Evolutionary conservation across 306 rosid species (phyloP).

Genomic region (Glycyrrhiza uralensis): DNA sequence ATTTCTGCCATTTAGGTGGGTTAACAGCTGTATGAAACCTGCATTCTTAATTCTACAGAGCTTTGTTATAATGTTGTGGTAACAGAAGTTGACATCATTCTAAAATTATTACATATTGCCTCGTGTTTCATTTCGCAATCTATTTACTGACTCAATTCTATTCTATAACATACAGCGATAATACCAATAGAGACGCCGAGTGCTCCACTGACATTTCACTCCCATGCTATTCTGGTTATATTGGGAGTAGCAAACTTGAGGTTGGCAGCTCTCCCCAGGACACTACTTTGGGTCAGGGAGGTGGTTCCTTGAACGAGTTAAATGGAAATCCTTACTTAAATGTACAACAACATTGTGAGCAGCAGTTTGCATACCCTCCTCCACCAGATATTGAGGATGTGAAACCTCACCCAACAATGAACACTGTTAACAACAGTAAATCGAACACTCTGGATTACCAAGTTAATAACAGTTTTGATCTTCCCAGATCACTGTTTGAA

Average conservation of each 20-base stretch:
- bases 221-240: conserved; percentile 50
- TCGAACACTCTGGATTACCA: conserved; percentile 46
- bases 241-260: conserved; percentile 41
- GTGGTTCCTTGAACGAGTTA: conserved; percentile 45
- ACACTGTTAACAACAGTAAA: no score
- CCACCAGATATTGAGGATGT: conserved; percentile 37
- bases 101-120: not conserved
- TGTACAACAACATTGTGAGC: conserved; percentile 47
- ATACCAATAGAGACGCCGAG: conserved; percentile 48
- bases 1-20: conserved; percentile 57
- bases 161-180: conserved; percentile 30
- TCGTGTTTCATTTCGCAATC: not conserved
- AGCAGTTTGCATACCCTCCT: conserved; percentile 52
- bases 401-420: conserved; percentile 33
- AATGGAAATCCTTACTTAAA: conserved; percentile 46
- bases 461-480: conserved; percentile 43
- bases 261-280: conserved; percentile 50
- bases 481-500: conserved; percentile 50
- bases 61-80: not conserved
- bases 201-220: conserved; percentile 48
- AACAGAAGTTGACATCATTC: not conserved
- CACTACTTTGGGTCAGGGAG: conserved; percentile 43
- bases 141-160: conserved; percentile 4
- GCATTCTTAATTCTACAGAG: not conserved
- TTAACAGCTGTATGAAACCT: not conserved